Base-by-base conservation (phyloP, 768 basidiomycete species). In the Tulasnella sp. region DNA sequence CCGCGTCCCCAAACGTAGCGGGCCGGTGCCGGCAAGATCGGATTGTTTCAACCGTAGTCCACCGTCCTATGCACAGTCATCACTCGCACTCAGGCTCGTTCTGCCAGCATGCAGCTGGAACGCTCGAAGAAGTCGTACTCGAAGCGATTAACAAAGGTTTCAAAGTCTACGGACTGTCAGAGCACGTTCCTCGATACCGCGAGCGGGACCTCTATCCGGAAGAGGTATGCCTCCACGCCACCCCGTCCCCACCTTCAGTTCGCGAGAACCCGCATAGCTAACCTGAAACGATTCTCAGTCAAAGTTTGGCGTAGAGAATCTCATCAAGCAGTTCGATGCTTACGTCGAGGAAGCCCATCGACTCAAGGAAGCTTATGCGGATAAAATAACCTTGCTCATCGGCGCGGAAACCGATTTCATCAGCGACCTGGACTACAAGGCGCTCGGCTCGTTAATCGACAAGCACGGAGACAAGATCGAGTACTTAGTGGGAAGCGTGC, bases 371-470 rank as follows among this genome's bases (percentile, higher is more conserved):
- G 73, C 78, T 2, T 92, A 95, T 77, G 83, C 86, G 3, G 77
- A 82, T n/a, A 79, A 83, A 69, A 93, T 98, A 77, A 82, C 83
- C 17, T 83, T 99, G 41, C 83, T 97, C 65, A 88, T 97, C 73
- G 96, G 97, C 11, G 82, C 96, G 44, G 96, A 99, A 80, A 97
- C 95, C 7, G 97, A 98, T 77, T 88, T 85, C 79, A 94, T 98
- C 79, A 88, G 91, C 11, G 62, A 79, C 3, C 75, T 80, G 19
- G 94, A 95, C 80, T 82, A 94, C 26, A 82, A 85, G 73, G 78
- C 81, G 26, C 83, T 95, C 40, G 80, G 84, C 62, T 73, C 73
- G 3, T 82, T 92, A 22, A 82, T 96, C 39, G 73, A 80, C 40
- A 76, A 78, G 32, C 80, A 88, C 72, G 79, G 79, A 9, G 80